phyloP scores from a whole-genome alignment of 108 stramenopile genomes.

The Skeletonema marinoi region DNA sequence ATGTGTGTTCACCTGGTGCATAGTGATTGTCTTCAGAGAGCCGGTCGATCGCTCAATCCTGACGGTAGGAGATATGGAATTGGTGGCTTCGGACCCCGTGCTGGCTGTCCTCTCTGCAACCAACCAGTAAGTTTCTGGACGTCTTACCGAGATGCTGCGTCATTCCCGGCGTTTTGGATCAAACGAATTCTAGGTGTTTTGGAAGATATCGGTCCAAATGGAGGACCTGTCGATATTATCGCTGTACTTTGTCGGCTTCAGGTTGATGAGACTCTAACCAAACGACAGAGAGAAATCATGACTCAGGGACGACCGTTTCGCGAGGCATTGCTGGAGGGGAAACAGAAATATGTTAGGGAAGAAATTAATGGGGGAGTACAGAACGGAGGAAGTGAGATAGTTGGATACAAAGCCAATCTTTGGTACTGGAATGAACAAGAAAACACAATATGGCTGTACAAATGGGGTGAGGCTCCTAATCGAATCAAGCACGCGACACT shows the following conservation, averaged over 20 bases:
- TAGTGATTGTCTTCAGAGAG: not conserved
- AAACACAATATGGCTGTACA: conserved; percentile 2
- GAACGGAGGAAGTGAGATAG: not conserved
- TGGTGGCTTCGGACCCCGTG: conserved; percentile 1
- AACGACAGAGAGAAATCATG: conserved; percentile 1
- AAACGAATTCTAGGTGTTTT: not conserved
- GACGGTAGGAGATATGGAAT: conserved; percentile 7
- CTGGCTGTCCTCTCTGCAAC: conserved; percentile 17
- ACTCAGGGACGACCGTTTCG: not conserved
- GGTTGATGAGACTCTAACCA: not conserved
- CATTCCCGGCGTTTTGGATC: conserved; percentile 5
- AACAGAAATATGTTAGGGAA: not conserved
- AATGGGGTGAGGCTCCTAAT: conserved; percentile 11
- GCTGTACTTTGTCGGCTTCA: not conserved
- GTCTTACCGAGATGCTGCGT: not conserved
- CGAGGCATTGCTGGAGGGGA: not conserved
- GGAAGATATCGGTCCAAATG: not conserved
- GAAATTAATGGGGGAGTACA: not conserved
- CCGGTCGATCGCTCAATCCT: conserved; percentile 9
- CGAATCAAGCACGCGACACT: no score
- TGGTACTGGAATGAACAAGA: conserved; percentile 2
- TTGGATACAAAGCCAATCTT: not conserved
- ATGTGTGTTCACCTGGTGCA: conserved; percentile 10
- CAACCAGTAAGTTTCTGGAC: conserved; percentile 1
- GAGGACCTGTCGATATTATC: not conserved